phyloP scores from a whole-genome alignment of 2,329 filamentous ascomycete species.

The Fusarium redolens region DNA sequence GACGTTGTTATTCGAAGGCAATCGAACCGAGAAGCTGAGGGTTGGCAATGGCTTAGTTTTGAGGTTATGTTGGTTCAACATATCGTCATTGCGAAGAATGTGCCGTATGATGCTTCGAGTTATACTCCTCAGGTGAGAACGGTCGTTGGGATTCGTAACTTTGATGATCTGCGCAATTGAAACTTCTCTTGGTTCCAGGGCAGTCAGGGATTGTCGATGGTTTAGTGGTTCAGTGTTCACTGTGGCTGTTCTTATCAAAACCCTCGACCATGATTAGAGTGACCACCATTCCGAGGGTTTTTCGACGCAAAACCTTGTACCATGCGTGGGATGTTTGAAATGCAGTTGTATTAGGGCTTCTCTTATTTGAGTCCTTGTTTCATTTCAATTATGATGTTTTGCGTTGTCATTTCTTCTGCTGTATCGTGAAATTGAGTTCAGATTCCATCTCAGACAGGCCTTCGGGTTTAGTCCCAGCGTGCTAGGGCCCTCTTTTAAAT shows the following conservation, averaged over 20 bases:
- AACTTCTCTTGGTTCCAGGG: conserved; percentile 24
- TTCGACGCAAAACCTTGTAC: background rate
- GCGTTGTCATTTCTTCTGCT: conserved; percentile 1
- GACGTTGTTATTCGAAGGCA: conserved; percentile 20
- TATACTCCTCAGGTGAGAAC: background rate
- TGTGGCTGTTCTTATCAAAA: conserved; percentile 33
- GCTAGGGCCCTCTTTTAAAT: conserved; percentile 31
- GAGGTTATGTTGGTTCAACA: conserved; percentile 6
- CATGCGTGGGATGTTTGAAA: conserved; percentile 2
- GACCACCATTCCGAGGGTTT: conserved; percentile 9
- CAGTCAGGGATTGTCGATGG: conserved; percentile 19
- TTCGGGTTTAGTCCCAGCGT: conserved; percentile 6
- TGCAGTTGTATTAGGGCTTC: conserved; percentile 2
- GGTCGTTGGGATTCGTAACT: background rate
- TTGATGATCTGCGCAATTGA: conserved; percentile 29
- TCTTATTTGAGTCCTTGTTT: conserved; percentile 1
- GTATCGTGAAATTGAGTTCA: conserved; percentile 16
- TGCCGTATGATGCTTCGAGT: background rate
- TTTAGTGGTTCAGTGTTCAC: conserved; percentile 11
- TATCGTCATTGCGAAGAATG: conserved; percentile 20
- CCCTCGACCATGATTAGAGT: conserved; percentile 14
- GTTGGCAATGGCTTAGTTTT: conserved; percentile 7
- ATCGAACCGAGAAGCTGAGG: conserved; percentile 26
- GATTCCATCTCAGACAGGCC: conserved; percentile 16
- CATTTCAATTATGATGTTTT: background rate